Evolutionary conservation across 1,284 basidiomycete genomes (phyloP).

Genomic region (Microbotryum scabiosae): DNA sequence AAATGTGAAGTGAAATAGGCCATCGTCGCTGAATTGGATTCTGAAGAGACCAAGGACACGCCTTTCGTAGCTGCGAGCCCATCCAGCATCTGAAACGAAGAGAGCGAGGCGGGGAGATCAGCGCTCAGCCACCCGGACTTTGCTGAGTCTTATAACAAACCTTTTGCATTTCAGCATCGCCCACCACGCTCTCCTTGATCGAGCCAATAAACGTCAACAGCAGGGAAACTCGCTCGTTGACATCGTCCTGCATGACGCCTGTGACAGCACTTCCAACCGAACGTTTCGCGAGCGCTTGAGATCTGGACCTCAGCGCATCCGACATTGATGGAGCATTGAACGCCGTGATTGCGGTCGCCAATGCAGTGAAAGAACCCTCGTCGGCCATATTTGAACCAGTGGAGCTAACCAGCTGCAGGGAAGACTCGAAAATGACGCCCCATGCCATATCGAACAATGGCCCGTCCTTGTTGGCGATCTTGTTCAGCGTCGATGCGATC

Average conservation of each 20-base stretch:
- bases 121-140: no score
- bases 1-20: neutral
- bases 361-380: conserved; percentile 2
- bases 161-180: no score
- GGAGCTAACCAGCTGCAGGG: neutral
- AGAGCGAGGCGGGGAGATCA: no score
- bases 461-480: neutral
- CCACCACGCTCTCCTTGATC: neutral
- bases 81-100: no score
- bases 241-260: conserved; percentile 2
- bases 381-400: neutral
- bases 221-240: neutral
- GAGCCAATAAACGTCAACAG: neutral
- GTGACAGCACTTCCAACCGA: neutral
- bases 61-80: no score
- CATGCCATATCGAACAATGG: conserved; percentile 3
- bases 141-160: no score
- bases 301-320: neutral
- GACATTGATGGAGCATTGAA: neutral
- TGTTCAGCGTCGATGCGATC: conserved; percentile 3
- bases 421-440: neutral
- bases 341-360: conserved; percentile 11
- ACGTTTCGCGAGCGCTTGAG: neutral
- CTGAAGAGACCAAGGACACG: no score
- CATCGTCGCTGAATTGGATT: no score